Evolutionary conservation across 2,329 filamentous ascomycete species (phyloP).

Genomic region (Diaporthe vexans): DNA sequence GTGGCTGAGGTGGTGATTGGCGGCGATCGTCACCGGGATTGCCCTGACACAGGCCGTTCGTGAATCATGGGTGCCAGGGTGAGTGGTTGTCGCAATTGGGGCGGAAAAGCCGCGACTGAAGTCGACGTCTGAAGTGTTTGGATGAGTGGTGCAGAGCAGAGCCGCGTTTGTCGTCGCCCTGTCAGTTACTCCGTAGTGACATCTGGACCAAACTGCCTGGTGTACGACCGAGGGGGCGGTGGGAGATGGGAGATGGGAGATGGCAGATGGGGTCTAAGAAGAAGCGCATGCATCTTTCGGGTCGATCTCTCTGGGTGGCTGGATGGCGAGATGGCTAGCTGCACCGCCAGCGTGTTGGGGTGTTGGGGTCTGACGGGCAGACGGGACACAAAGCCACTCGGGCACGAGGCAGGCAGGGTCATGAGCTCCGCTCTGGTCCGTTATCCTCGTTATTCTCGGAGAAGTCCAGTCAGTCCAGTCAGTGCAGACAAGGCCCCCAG

Average conservation of each 20-base stretch:
- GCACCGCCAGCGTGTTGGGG: background rate
- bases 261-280: conserved; percentile 1
- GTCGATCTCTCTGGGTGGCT: conserved; percentile 7
- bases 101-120: background rate
- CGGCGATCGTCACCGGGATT: conserved; percentile 10
- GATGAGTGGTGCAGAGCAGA: conserved; percentile 2
- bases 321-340: background rate
- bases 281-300: conserved; percentile 25
- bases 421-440: background rate
- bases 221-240: no score
- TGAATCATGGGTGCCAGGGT: conserved; percentile 23
- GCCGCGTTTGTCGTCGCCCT: conserved; percentile 5
- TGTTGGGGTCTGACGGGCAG: conserved; percentile 14
- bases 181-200: background rate
- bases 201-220: no score
- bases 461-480: background rate
- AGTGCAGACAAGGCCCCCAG: background rate
- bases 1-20: conserved; percentile 27
- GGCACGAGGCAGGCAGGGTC: conserved; percentile 18
- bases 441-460: conserved; percentile 9
- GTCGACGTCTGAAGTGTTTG: background rate
- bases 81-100: background rate
- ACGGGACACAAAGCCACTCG: background rate
- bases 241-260: conserved; percentile 5
- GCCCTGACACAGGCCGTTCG: conserved; percentile 20